Conservation (phyloP, 441 rosid species). For the Aleurites moluccanus region DNA sequence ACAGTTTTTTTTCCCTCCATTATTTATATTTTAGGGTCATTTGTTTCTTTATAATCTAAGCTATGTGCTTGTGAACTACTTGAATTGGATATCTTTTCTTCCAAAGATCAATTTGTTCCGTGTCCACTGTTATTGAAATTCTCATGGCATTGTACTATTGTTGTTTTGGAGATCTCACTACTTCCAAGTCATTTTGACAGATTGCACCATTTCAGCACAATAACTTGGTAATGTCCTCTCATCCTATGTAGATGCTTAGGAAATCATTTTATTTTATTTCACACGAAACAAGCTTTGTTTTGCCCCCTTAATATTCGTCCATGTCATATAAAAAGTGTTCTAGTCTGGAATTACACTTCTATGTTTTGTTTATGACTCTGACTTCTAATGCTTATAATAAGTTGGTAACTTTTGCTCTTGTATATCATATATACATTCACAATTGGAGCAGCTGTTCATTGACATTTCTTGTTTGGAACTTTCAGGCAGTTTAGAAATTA, state of each 20-base stretch:
- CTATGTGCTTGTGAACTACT: not conserved
- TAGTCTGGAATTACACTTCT: too few relatives aligned
- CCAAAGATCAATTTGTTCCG: too few relatives aligned
- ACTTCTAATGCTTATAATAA: not conserved
- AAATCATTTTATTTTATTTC: not conserved
- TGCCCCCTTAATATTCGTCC: not conserved
- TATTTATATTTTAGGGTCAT: too few relatives aligned
- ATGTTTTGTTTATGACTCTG: not conserved
- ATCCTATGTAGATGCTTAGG: not conserved
- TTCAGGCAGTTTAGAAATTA: slow-evolving; percentile 17
- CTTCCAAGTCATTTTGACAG: too few relatives aligned
- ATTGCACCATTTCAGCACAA: not conserved
- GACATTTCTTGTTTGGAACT: slow-evolving; percentile 3
- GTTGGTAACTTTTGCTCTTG: not conserved
- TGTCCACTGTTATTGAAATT: too few relatives aligned
- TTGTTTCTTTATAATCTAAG: not conserved
- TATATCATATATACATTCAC: too few relatives aligned
- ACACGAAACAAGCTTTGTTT: not conserved
- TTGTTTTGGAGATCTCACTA: too few relatives aligned
- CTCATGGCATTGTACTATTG: too few relatives aligned
- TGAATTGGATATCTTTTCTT: too few relatives aligned
- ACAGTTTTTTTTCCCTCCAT: too few relatives aligned
- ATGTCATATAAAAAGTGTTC: too few relatives aligned
- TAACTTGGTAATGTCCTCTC: not conserved
- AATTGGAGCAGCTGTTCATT: not conserved